Percentiles rank a stretch among this genome's conserved stretches.
Evolutionary conservation across 2,329 filamentous ascomycete species (phyloP).

Genomic region (Pseudopyricularia javanii): DNA sequence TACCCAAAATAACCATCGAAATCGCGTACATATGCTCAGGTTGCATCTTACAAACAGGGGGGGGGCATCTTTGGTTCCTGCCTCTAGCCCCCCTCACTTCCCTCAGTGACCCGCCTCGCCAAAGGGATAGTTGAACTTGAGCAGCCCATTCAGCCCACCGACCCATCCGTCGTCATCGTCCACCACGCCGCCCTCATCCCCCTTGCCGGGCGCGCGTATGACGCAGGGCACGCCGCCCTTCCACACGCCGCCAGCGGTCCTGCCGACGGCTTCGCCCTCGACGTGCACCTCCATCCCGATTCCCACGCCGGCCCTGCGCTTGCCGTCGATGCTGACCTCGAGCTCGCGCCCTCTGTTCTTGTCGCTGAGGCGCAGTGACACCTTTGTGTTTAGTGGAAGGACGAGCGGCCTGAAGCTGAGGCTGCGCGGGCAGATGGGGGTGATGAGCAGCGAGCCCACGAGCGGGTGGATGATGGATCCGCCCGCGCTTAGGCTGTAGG

Average conservation of each 20-base stretch:
- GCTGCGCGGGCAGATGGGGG: constrained; percentile 86
- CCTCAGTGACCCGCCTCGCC: constrained; percentile 41
- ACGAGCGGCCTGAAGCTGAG: constrained; percentile 87
- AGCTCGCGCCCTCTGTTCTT: constrained; percentile 67
- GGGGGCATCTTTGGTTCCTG: neutral
- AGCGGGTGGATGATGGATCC: constrained; percentile 91
- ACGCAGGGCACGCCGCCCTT: constrained; percentile 83
- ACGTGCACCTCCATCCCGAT: constrained; percentile 79
- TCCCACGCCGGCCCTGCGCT: constrained; percentile 52
- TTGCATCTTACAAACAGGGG: no score
- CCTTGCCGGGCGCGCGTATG: constrained; percentile 48
- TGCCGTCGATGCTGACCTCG: constrained; percentile 70
- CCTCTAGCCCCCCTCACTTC: neutral
- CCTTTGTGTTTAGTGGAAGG: constrained; percentile 71
- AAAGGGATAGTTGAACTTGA: constrained; percentile 98
- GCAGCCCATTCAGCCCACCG: constrained; percentile 76
- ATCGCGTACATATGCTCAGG: no score
- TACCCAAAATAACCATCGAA: no score
- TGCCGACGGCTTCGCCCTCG: constrained; percentile 69
- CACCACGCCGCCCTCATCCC: constrained; percentile 22
- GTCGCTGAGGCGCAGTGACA: constrained; percentile 69
- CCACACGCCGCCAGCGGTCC: constrained; percentile 31
- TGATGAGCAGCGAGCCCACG: constrained; percentile 78
- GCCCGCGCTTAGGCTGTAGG: constrained; percentile 86
- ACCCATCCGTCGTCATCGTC: constrained; percentile 90